Evolutionary conservation across 352 stramenopile species (phyloP), one percentile per base, ranked within the genome.

Genomic region (Globisporangium okanoganense): DNA sequence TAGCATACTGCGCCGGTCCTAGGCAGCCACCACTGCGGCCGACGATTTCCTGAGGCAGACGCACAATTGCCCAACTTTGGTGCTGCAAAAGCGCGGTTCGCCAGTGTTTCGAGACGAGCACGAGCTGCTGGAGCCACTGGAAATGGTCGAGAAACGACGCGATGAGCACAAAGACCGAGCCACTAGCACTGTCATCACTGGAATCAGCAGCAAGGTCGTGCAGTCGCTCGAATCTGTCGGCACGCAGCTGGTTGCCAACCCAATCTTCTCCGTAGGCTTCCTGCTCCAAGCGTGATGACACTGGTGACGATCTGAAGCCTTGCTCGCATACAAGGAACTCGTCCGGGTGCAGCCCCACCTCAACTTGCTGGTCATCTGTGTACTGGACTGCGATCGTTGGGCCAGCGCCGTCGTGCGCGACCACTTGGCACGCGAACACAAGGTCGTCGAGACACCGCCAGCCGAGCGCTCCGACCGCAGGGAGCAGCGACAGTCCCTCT

Each of bases 391-490:
- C 66, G 24, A 76, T 45, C 29, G 43, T 58, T 2, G 40, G 14
- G 5, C 8, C 12, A 16, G 61, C 29, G 25, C 14, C 22, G 18
- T 59, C 52, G 20, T 69, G 10, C n/a, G 45, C 53, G 5, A 75
- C 58, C 16, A 81, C 57, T 52, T 50, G 57, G 29, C 67, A 76
- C 16, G 50, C 62, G 36, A 81, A 81, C 35, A 35, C 50, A 6
- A 74, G 7, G 20, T 45, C 65, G 56, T 77, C 73, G 7, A 81
- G 66, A 18, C 65, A 13, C 4, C 73, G 65, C 41, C 54, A 69
- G 14, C 62, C 72, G 9, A 29, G 49, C 1, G 41, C 20, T 0
- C 65, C 68, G 33, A 74, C 31, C 18, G 14, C 13, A 57, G 58
- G 52, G 4, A 56, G 45, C 29, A 18, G 27, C 13, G 29, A 18